Evolutionary conservation across 306 rosid species (phyloP), one percentile per base, ranked within the genome.

Genomic region (Vicia faba): DNA sequence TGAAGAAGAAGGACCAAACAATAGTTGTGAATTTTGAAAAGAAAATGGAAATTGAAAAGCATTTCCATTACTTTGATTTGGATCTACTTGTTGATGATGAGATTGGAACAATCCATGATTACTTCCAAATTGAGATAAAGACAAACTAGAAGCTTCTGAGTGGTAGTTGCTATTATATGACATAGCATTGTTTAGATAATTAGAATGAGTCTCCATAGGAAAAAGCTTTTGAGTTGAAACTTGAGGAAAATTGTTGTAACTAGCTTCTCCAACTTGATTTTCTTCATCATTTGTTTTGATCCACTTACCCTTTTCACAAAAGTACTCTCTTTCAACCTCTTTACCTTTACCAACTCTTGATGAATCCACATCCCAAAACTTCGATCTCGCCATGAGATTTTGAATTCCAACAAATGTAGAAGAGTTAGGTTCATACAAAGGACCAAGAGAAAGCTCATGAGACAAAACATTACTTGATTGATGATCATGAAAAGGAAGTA

Each of bases 101-200:
- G 85, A 66, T 40, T 84, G 71, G 66, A 82, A 82, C 62, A 65
- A 14, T 35, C 87, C 95, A 59, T 81, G 82, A 70, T 79, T 79
- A 71, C 84, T 79, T 71, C 88, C 86, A 76, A 79, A 81, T 64
- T 85, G 95, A 64, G 90, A 81, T 31, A 86, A 80, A 45, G 96
- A 84, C 20, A 89, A 63, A 51, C 41, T 56, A 16, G 96, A 76
- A 76, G 86, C 80, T 39, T 81, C 87, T 8, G 74, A 73, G 50
- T 69, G 64, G 73, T 62, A 78, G 57, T 75, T 39, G 28, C 64
- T 83, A 23, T 68, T 83, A 73, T 40, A 81, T 53, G 85, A 26
- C 72, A 68, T 72, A 38, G 73, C 61, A 66, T 83, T 83, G 78
- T 70, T 73, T 12, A 82, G 86, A 57, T 80, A 79, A 61, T 78